These are phyloP conservation scores for Aschersonia sp. DNA, from an alignment of 2,329 filamentous ascomycete genomes.

Conservation along the genomic window DNA sequence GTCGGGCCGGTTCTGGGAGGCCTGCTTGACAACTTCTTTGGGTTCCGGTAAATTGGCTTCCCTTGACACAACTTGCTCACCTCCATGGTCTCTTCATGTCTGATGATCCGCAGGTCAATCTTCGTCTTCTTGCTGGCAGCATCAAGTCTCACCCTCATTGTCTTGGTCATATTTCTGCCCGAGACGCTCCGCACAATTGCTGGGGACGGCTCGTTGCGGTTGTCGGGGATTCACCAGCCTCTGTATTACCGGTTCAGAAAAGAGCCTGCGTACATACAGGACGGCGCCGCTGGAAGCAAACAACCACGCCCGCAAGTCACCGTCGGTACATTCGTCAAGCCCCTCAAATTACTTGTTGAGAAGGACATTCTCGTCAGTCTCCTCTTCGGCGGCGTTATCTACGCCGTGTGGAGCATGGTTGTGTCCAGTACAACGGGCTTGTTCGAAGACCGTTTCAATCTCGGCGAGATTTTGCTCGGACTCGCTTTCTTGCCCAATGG, in stretches of 20 bases:
- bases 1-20: slow-evolving; percentile 19
- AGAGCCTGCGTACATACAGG: background rate
- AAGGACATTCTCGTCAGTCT: slow-evolving; percentile 28
- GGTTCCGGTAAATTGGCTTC: slow-evolving; percentile 8
- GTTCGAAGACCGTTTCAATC: slow-evolving; percentile 14
- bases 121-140: slow-evolving; percentile 14
- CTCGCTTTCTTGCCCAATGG: slow-evolving; percentile 14
- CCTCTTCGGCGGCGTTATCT: slow-evolving; percentile 21
- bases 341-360: slow-evolving; percentile 22
- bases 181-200: slow-evolving; percentile 15
- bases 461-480: slow-evolving; percentile 11
- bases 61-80: background rate
- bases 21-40: slow-evolving; percentile 10
- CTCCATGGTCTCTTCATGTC: background rate
- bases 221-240: slow-evolving; percentile 13
- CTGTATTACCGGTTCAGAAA: slow-evolving; percentile 4
- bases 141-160: slow-evolving; percentile 8
- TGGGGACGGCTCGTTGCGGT: slow-evolving; percentile 10
- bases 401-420: slow-evolving; percentile 32
- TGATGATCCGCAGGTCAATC: slow-evolving; percentile 9
- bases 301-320: slow-evolving; percentile 10
- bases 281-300: background rate
- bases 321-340: slow-evolving; percentile 16
- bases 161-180: slow-evolving; percentile 12
- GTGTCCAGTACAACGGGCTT: slow-evolving; percentile 20